These are phyloP conservation scores for Plasmodium adleri DNA, from an alignment of 169 alveolate species.

Conservation along the genomic window DNA sequence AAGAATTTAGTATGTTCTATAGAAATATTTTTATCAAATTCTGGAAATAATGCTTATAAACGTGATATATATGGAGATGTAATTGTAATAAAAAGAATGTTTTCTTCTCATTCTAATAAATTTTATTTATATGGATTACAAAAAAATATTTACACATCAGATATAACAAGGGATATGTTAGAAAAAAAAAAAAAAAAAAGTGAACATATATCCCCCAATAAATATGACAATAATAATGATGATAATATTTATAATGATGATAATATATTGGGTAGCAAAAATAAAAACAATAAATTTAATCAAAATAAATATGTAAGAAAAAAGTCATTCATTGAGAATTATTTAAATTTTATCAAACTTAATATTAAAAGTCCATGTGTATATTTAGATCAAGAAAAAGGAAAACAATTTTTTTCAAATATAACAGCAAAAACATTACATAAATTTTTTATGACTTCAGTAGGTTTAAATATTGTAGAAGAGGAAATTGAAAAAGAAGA, in stretches of 20 bases:
- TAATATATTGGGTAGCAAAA: neutral
- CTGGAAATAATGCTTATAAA: slow-evolving; percentile 52
- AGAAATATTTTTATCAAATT: slow-evolving; percentile 48
- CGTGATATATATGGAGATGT: slow-evolving; percentile 59
- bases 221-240: neutral
- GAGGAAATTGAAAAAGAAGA: slow-evolving; percentile 64
- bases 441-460: slow-evolving; percentile 82
- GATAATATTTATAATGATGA: too few species aligned
- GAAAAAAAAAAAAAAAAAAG: too few species aligned
- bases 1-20: slow-evolving; percentile 39
- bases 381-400: slow-evolving; percentile 87
- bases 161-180: neutral
- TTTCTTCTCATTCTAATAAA: slow-evolving; percentile 54
- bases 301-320: slow-evolving; percentile 71
- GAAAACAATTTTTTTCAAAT: slow-evolving; percentile 83
- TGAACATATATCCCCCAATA: too few species aligned
- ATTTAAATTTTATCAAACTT: slow-evolving; percentile 3
- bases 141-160: neutral
- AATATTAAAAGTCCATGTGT: slow-evolving; percentile 85
- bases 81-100: slow-evolving; percentile 29
- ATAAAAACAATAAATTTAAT: neutral
- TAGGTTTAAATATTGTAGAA: slow-evolving; percentile 83
- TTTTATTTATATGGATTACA: slow-evolving; percentile 60
- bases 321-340: slow-evolving; percentile 70
- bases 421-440: slow-evolving; percentile 79